These are phyloP conservation scores for Eragrostis curvula DNA, from an alignment of 176 grass and related monocot genomes.

Conservation along the genomic window DNA sequence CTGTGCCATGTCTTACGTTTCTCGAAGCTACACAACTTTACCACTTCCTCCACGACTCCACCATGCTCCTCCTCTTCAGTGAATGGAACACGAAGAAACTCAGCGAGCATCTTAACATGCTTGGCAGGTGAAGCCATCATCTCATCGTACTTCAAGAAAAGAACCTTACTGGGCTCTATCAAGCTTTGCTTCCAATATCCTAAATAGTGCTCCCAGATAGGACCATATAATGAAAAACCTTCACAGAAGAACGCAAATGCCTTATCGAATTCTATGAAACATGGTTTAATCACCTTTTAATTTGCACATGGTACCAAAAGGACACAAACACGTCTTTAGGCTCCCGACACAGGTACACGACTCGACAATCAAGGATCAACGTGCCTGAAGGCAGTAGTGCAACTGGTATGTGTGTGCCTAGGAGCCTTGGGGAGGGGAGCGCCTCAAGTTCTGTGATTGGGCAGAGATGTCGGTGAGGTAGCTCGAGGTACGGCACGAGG, in stretches of 20 bases:
- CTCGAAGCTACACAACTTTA: conserved; percentile 30
- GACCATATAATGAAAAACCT: neutral
- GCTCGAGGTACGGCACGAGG: neutral
- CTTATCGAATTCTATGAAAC: neutral
- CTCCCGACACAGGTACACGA: conserved; percentile 18
- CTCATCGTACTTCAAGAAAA: conserved; percentile 28
- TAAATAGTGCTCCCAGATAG: conserved; percentile 8
- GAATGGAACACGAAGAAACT: conserved; percentile 26
- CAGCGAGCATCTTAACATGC: conserved; percentile 26
- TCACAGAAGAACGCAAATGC: conserved; percentile 10
- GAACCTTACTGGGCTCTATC: neutral
- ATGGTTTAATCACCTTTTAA: neutral
- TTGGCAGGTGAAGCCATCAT: neutral
- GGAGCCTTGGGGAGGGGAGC: neutral
- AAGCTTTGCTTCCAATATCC: conserved; percentile 4
- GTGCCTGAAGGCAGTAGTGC: neutral
- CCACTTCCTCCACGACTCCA: neutral
- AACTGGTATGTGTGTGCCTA: neutral
- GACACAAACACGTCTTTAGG: conserved; percentile 29
- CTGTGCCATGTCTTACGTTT: conserved; percentile 5
- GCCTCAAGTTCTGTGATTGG: neutral
- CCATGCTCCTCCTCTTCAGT: neutral
- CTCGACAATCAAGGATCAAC: neutral
- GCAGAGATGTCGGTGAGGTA: neutral
- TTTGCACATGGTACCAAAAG: neutral